Conservation (phyloP, 495 filamentous ascomycete species). For the Geopyxis carbonaria region DNA sequence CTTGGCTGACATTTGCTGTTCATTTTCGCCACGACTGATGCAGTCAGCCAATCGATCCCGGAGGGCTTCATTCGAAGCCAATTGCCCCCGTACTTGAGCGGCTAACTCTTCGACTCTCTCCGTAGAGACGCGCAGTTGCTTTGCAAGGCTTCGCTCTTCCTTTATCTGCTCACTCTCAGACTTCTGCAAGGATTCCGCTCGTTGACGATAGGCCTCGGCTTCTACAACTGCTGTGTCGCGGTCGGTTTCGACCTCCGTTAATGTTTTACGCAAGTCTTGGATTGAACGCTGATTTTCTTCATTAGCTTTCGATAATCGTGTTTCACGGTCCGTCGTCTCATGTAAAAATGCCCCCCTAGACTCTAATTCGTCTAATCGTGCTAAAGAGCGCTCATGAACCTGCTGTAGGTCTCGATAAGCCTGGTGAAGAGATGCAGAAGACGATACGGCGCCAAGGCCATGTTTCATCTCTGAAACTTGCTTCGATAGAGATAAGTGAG, state of each 20-base stretch:
- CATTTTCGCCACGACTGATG: conserved; percentile 68
- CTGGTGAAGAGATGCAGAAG: conserved; percentile 53
- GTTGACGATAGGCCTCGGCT: conserved; percentile 39
- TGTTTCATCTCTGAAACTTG: conserved; percentile 25
- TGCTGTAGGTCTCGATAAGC: conserved; percentile 66
- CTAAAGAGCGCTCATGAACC: conserved; percentile 34
- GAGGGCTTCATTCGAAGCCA: conserved; percentile 56
- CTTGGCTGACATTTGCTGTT: conserved; percentile 58
- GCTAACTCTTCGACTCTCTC: conserved; percentile 62
- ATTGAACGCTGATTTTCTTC: conserved; percentile 41
- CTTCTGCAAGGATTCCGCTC: conserved; percentile 44
- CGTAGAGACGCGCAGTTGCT: conserved; percentile 51
- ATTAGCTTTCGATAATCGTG: conserved; percentile 37
- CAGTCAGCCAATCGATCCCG: conserved; percentile 69
- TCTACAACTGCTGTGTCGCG: conserved; percentile 50
- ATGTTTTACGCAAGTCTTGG: conserved; percentile 42
- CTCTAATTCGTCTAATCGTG: conserved; percentile 27
- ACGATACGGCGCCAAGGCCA: conserved; percentile 8
- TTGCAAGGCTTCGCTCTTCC: conserved; percentile 43
- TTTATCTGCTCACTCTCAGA: conserved; percentile 45
- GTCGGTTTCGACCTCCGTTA: conserved; percentile 52
- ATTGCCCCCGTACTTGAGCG: conserved; percentile 52
- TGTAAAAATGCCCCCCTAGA: conserved; percentile 30
- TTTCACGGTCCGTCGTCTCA: conserved; percentile 30
- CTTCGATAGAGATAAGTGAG: conserved; percentile 26